Percentiles rank a stretch among this genome's conserved stretches.
Conservation (phyloP, 345 rosid genomes). For the Boechera divaricarpa region DNA sequence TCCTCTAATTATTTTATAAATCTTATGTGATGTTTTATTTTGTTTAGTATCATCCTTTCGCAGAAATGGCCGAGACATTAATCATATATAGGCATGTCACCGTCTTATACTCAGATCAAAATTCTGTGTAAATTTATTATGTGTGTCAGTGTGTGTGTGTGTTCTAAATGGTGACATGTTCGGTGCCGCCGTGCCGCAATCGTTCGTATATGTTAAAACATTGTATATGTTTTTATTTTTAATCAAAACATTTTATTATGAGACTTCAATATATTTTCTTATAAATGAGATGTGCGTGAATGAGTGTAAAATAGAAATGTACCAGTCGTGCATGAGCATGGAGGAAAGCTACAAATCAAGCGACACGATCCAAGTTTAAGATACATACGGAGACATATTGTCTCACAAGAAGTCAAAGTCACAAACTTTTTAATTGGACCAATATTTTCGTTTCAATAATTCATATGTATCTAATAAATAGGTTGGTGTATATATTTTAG, state of each 20-base stretch:
- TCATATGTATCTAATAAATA: conserved; percentile 17
- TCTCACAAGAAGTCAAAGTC: conserved; percentile 40
- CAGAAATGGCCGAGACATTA: background rate
- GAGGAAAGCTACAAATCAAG: conserved; percentile 43
- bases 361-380: conserved; percentile 45
- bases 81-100: conserved; percentile 1
- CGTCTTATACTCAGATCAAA: background rate
- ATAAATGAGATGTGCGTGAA: conserved; percentile 19
- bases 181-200: conserved; percentile 20
- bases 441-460: conserved; percentile 28
- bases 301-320: conserved; percentile 14
- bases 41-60: background rate
- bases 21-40: background rate
- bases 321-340: conserved; percentile 45
- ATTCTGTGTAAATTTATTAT: background rate
- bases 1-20: background rate
- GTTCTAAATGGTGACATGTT: conserved; percentile 10
- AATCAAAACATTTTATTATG: background rate
- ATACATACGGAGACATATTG: conserved; percentile 39
- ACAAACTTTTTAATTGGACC: conserved; percentile 13
- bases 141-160: conserved; percentile 21
- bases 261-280: background rate
- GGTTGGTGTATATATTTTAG: conserved; percentile 14
- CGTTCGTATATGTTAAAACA: background rate
- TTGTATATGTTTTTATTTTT: background rate